Base-by-base conservation (phyloP, 2,329 filamentous ascomycete genomes). In the Claviceps digitariae region DNA sequence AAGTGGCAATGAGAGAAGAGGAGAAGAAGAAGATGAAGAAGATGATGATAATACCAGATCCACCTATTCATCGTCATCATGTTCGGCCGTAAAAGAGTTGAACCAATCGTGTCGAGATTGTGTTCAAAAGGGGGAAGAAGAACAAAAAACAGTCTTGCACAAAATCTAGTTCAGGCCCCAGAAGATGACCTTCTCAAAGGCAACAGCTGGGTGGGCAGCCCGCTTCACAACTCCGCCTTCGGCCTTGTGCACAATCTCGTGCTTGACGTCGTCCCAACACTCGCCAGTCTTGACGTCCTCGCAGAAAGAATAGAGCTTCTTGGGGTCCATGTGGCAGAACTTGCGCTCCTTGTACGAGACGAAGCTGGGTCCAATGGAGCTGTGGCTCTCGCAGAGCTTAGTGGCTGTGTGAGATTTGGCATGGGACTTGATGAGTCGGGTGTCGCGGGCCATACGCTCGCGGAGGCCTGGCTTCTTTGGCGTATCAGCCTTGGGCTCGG, bases 241-340 rank as follows among this genome's bases (percentile, higher is more conserved):
- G 29, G 20, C 17, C 50, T 52, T 52, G 23, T 34, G 25, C 25
- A 45, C 48, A 23, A 54, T 36, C 31, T 52, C 29, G 49, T 59
- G 52, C 15, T 52, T 47, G 8, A 45, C 54, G 13, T 58, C 54
- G 29, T 57, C 47, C 53, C 57, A 59, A 52, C 58, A 59, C 1
- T 56, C 45, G 15, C 56, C 56, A 17, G 31, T 21, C 27, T 52
- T 29, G 50, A 50, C 31, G 1, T 51, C 45, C 1, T 49, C 50
- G 53, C 58, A 59, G 49, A 60, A 54, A 0, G 40, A 2, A 41
- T 58, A 59, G n/a, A 57, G 2, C 5, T 48, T 57, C 54, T 59
- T 59, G 48, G 40, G 48, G 17, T 51, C 48, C 58, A 59, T 60
- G 56, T 57, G 43, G 51, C 57, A 60, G 51, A 59, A 59, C 48